Evolutionary conservation across 495 filamentous ascomycete genomes (phyloP), one percentile per base, ranked within the genome.

Genomic region (Xylaria intraflava): DNA sequence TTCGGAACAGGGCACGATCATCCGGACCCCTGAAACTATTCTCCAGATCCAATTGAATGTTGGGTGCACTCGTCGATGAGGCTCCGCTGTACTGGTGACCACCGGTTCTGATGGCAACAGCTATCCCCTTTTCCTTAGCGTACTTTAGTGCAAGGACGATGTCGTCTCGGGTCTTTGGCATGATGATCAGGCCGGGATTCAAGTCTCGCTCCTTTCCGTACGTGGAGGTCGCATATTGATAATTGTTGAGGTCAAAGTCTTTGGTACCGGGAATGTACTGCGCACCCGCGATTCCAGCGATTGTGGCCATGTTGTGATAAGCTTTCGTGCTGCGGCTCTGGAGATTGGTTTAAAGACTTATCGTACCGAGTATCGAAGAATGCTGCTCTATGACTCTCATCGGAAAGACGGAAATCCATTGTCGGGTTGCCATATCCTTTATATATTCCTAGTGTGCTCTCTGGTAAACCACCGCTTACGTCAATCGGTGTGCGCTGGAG

Each of bases 11-110:
- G 7, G 22, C 12, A 51, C 62, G 55, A 43, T 69, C 64, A 20
- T 60, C 52, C 1, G 55, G 23, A 0, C 61, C 58, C 60, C 57
- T 58, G 51, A 70, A 73, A 14, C 60, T 69, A 16, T 57, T 51
- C 22, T 60, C 56, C 2, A 73, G 60, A 41, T 73, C 66, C 7
- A 73, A 31, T 19, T 69, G 69, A 22, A 73, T 72, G 38, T 70
- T 70, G 2, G 62, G 61, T 10, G 58, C 62, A 24, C 54, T 57
- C 1, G 70, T 70, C 1, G 70, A 73, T 0, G 62, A 72, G 22
- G 70, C 68, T 20, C 69, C 70, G 45, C 66, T 69, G 35, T 73
- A 73, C 41, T 72, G 67, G 44, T 73, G 70, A 22, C 70, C 69
- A 14, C 70, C 70, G 3, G 64, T 73, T 42, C 60, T 63, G 49